These are phyloP conservation scores for Globisporangium polare DNA, from an alignment of 352 stramenopile species.

Conservation along the genomic window DNA sequence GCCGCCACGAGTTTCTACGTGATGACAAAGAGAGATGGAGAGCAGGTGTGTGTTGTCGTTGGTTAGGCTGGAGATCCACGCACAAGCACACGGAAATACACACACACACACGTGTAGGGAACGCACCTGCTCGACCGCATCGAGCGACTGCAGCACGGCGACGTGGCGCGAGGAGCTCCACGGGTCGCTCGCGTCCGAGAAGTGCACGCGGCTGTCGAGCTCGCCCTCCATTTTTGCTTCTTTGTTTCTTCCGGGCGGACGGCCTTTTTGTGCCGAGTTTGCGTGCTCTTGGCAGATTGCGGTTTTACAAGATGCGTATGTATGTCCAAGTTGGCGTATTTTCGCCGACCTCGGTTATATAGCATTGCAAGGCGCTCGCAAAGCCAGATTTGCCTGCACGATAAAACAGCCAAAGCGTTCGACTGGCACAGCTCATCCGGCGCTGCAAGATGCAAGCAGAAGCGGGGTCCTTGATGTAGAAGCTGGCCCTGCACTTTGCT, in stretches of 20 bases:
- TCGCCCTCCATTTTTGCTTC: conserved; percentile 42
- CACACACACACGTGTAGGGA: neutral
- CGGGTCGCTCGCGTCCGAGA: conserved; percentile 62
- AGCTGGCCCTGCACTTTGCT: no score
- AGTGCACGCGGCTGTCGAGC: conserved; percentile 73
- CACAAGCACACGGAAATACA: neutral
- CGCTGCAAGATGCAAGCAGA: no score
- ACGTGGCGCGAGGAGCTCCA: conserved; percentile 73
- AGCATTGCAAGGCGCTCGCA: no score
- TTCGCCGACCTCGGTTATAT: no score
- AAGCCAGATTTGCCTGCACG: no score
- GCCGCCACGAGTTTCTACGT: conserved; percentile 76
- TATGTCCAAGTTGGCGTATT: no score
- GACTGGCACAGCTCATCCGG: no score
- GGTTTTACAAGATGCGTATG: no score
- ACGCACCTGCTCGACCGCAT: conserved; percentile 68
- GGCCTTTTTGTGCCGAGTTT: neutral
- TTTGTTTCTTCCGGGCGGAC: neutral
- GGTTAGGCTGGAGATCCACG: neutral
- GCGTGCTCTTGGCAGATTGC: no score
- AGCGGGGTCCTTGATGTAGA: no score
- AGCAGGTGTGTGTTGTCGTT: neutral
- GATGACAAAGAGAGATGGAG: conserved; percentile 6
- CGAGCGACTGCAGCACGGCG: conserved; percentile 69
- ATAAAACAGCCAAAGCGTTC: no score